A percentile compares a stretch with the other conserved stretches of the same genome.
Evolutionary conservation across 2,329 filamentous ascomycete genomes (phyloP).

Genomic region (Coleophoma cylindrospora): DNA sequence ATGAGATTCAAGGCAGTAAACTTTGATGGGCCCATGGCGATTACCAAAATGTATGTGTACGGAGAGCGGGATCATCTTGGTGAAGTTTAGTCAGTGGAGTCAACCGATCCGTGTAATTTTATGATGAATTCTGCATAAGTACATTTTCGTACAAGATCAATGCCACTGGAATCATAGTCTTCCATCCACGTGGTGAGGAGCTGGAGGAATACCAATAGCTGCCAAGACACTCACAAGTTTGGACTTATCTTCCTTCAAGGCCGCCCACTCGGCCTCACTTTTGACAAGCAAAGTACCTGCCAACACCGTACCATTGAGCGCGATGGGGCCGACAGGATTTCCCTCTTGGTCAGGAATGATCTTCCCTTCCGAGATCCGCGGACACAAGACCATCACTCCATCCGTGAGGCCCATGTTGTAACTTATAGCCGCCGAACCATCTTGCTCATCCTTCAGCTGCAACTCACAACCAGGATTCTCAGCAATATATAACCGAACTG

Average conservation of each 20-base stretch:
- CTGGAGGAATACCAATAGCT: slow-evolving; percentile 18
- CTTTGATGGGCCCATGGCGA: no score
- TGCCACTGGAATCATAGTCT: neutral
- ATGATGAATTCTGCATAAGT: no score
- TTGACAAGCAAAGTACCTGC: slow-evolving; percentile 62
- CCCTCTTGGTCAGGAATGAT: slow-evolving; percentile 12
- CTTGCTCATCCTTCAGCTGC: neutral
- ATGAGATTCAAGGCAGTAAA: slow-evolving; percentile 27
- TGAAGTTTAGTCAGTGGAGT: neutral
- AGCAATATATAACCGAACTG: slow-evolving; percentile 1
- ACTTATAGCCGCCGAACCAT: slow-evolving; percentile 41
- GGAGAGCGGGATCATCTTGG: neutral
- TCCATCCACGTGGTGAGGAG: neutral
- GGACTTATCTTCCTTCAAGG: slow-evolving; percentile 35
- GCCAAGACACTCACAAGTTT: slow-evolving; percentile 34
- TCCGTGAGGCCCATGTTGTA: slow-evolving; percentile 60
- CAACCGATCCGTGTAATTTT: no score
- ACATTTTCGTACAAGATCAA: neutral
- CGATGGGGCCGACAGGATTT: slow-evolving; percentile 21
- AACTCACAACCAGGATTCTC: neutral
- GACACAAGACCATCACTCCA: slow-evolving; percentile 46
- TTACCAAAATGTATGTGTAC: no score
- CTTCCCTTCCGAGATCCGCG: slow-evolving; percentile 46
- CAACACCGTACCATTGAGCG: slow-evolving; percentile 58
- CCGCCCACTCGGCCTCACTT: slow-evolving; percentile 51